Evolutionary conservation across 345 rosid genomes (phyloP).

Genomic region (Citrus reticulata): DNA sequence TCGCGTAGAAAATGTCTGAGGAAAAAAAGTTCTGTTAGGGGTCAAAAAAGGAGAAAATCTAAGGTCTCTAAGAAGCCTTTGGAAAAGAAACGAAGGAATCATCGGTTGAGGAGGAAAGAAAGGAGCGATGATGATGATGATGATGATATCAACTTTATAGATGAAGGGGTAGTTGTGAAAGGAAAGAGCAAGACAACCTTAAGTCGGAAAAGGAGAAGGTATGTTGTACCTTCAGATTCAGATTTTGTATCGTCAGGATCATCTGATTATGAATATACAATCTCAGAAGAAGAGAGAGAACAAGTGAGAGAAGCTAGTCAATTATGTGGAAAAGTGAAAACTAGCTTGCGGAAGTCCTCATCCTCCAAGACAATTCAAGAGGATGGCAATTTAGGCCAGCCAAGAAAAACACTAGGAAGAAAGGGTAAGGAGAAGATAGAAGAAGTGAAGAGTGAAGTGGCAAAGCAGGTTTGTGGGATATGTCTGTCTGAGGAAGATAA

Average conservation of each 20-base stretch:
- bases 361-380: slow-evolving; percentile 41
- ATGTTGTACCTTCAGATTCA: slow-evolving; percentile 58
- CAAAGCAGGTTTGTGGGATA: slow-evolving; percentile 80
- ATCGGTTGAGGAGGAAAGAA: slow-evolving; percentile 41
- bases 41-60: slow-evolving; percentile 41
- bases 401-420: slow-evolving; percentile 37
- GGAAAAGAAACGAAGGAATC: slow-evolving; percentile 39
- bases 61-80: slow-evolving; percentile 34
- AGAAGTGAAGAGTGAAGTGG: slow-evolving; percentile 43
- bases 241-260: slow-evolving; percentile 57
- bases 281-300: slow-evolving; percentile 96
- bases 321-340: slow-evolving; percentile 39
- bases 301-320: slow-evolving; percentile 71
- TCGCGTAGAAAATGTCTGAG: slow-evolving; percentile 28
- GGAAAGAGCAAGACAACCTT: slow-evolving; percentile 38
- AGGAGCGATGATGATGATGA: slow-evolving; percentile 39
- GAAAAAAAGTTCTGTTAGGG: slow-evolving; percentile 32
- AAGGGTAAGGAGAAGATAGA: slow-evolving; percentile 83
- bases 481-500: slow-evolving; percentile 92
- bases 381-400: slow-evolving; percentile 35
- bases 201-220: slow-evolving; percentile 41
- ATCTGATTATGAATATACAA: slow-evolving; percentile 72
- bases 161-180: slow-evolving; percentile 24
- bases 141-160: slow-evolving; percentile 50
- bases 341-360: slow-evolving; percentile 48